Conservation (phyloP, 2,329 filamentous ascomycete genomes). For the Phyllosticta citriasiana region DNA sequence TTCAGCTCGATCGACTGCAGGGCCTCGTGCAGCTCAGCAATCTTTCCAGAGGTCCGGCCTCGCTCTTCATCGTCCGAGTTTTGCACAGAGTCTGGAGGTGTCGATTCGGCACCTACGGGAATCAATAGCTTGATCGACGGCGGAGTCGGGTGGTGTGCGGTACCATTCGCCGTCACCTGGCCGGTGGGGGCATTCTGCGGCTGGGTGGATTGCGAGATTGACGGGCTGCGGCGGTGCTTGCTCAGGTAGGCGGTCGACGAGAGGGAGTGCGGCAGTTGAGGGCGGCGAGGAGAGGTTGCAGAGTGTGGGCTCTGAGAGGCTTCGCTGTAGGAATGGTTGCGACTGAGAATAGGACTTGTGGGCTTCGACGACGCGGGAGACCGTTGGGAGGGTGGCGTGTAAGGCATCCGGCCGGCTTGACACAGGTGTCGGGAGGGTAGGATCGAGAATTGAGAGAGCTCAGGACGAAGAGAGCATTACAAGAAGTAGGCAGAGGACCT, state of each 20-base stretch:
- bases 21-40: conserved; percentile 66
- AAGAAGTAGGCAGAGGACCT: conserved; percentile 20
- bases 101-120: conserved; percentile 78
- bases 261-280: conserved; percentile 44
- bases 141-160: conserved; percentile 42
- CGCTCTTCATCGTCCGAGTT: conserved; percentile 79
- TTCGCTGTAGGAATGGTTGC: conserved; percentile 40
- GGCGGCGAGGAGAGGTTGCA: conserved; percentile 27
- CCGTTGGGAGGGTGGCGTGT: conserved; percentile 67
- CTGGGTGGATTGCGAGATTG: conserved; percentile 26
- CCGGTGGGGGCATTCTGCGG: conserved; percentile 18
- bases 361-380: conserved; percentile 49
- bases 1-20: conserved; percentile 68
- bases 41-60: conserved; percentile 33
- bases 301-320: conserved; percentile 21
- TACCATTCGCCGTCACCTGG: conserved; percentile 37
- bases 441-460: conserved; percentile 20
- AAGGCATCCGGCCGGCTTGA: conserved; percentile 60
- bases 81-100: conserved; percentile 74
- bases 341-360: conserved; percentile 40
- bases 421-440: conserved; percentile 18
- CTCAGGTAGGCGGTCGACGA: conserved; percentile 52
- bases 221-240: conserved; percentile 51
- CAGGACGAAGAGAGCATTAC: conserved; percentile 35
- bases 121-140: conserved; percentile 51